Base-by-base conservation (phyloP, 1,139 yeast genomes). In the Candida sp. region DNA sequence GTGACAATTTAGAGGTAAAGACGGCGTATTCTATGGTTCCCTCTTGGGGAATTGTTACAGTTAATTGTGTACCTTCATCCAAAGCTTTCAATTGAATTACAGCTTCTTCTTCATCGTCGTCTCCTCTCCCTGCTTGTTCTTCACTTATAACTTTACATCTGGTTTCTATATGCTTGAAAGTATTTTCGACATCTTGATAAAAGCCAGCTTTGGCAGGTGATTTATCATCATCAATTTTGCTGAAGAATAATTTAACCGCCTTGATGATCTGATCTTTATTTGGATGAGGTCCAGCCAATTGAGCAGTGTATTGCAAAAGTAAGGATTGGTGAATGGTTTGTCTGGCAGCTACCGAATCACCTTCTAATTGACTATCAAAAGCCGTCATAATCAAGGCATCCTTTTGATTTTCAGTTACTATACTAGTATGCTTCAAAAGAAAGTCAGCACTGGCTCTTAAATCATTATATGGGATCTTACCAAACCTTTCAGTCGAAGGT, bases 311-410 rank as follows among this genome's bases (percentile, higher is more conserved):
- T 58, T 90, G 96, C 47, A 93, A 64, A 36, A 93, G 66, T 52
- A 89, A 77, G 1, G 97, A 84, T 58, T 89, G 95, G 58, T 83
- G 87, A 38, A 93, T 83, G 27, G 84, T 77, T 47, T 79, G 85
- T 50, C 74, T 76, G 1, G 91, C 81, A 11, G 64, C 60, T 4
- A 51, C 47, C 0, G 77, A 59, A 42, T 88, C 75, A 15, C 82
- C 84, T 7, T 75, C 80, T 48, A 91, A 73, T 60, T 90, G 90
- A 43, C 75, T 71, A 55, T 93, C 96, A 61, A 93, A 95, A 0
- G 98, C 96, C 22, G 85, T 83, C 97, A 93, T 91, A 59, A 91
- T 73, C 46, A 95, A 77, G 0, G 96, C 91, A 63, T 95, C 99
- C 60, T 91, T 90, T 60, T 93, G 98, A 47, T 81, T 82, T 52